Percentiles rank a stretch among this genome's conserved stretches.
Conservation (phyloP, 805 yeast species). For the Yarrowia sp. region DNA sequence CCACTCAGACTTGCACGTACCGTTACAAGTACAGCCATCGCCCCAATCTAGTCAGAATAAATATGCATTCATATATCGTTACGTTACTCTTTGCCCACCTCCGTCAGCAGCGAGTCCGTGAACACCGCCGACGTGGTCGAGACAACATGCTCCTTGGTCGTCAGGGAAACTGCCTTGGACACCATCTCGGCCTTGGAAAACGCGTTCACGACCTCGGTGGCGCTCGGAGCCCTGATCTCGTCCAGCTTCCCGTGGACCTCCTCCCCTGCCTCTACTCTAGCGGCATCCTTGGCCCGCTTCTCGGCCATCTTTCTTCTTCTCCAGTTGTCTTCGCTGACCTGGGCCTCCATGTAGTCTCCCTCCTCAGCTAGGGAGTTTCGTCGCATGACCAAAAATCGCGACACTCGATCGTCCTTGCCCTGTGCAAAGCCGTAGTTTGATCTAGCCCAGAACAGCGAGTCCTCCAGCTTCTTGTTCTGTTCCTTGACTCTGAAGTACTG, state of each 20-base stretch:
- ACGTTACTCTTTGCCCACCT: too few relatives aligned
- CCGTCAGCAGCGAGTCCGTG: not conserved
- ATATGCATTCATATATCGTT: conserved; percentile 21
- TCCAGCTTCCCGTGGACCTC: conserved; percentile 12
- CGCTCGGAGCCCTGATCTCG: too few relatives aligned
- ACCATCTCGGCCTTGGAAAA: conserved; percentile 6
- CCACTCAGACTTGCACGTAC: too few relatives aligned
- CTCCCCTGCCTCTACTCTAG: not conserved
- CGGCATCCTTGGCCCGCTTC: not conserved
- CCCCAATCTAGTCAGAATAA: not conserved
- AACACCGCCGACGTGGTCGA: conserved; percentile 16
- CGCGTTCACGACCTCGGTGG: not conserved
- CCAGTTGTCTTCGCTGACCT: conserved; percentile 23
- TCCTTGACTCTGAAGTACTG: conserved; percentile 20
- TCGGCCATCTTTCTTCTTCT: conserved; percentile 18
- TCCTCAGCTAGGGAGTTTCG: conserved; percentile 14
- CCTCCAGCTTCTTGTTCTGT: conserved; percentile 13
- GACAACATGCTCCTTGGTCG: conserved; percentile 2
- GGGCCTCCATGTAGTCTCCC: conserved; percentile 21
- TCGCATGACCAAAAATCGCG: conserved; percentile 16
- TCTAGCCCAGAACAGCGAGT: conserved; percentile 10
- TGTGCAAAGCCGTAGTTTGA: conserved; percentile 10
- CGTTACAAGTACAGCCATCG: too few relatives aligned
- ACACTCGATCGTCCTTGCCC: conserved; percentile 13
- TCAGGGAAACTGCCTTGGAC: conserved; percentile 12